Percentiles rank a stretch among this genome's conserved stretches.
Evolutionary conservation across 805 yeast genomes (phyloP).

Genomic region (Schwanniomyces sp.): DNA sequence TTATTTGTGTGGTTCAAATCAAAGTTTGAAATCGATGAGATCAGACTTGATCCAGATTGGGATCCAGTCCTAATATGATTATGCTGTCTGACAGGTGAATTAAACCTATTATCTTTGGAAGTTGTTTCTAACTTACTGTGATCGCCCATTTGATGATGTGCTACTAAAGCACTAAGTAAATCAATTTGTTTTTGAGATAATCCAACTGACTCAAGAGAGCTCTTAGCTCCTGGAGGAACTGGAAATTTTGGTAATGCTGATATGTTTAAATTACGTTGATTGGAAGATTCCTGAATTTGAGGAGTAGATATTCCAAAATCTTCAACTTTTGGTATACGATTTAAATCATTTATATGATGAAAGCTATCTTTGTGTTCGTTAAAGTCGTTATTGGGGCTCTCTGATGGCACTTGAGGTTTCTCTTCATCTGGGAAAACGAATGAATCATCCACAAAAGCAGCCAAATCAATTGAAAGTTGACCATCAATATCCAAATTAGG

Average conservation of each 20-base stretch:
- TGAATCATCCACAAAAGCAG: constrained; percentile 81
- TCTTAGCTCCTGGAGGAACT: constrained; percentile 73
- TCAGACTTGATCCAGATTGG: neutral
- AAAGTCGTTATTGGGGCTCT: constrained; percentile 5
- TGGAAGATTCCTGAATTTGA: neutral
- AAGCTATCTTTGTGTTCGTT: constrained; percentile 1
- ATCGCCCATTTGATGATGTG: constrained; percentile 52
- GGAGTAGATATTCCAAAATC: neutral
- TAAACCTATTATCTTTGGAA: neutral
- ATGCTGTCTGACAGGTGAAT: constrained; percentile 13
- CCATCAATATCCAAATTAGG: constrained; percentile 42
- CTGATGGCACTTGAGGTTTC: constrained; percentile 45
- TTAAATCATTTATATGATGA: neutral
- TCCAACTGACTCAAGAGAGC: constrained; percentile 64
- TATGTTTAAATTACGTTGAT: constrained; percentile 22
- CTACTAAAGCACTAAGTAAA: constrained; percentile 69
- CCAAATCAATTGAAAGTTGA: constrained; percentile 54
- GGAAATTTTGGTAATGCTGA: constrained; percentile 56
- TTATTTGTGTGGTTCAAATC: neutral
- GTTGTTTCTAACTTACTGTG: neutral
- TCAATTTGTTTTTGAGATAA: constrained; percentile 68
- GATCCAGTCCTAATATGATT: constrained; percentile 3
- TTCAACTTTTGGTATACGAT: neutral
- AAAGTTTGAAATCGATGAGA: neutral
- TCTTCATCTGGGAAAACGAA: constrained; percentile 83